Percentiles rank a stretch among this genome's conserved stretches.
These are phyloP conservation scores for Aspergillus glaucus DNA, from an alignment of 2,329 filamentous ascomycete genomes.

Conservation along the genomic window DNA sequence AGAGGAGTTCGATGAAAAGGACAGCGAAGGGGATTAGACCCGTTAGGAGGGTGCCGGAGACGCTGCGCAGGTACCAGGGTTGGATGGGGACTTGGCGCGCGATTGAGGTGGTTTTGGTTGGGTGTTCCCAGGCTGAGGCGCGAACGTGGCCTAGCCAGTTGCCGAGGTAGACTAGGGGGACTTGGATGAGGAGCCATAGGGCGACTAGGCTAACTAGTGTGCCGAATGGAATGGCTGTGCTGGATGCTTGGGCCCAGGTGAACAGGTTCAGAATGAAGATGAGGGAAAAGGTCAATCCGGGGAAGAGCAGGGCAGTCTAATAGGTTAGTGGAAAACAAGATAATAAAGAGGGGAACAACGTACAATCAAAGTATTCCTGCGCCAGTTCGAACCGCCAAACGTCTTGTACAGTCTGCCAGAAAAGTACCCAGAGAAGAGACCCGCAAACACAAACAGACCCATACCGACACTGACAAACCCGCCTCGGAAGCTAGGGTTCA, in stretches of 20 bases:
- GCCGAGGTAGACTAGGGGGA: constrained; percentile 75
- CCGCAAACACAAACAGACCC: constrained; percentile 76
- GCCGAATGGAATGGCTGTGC: constrained; percentile 77
- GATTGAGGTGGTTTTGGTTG: constrained; percentile 67
- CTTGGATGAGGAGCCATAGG: constrained; percentile 79
- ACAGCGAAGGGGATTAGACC: constrained; percentile 80
- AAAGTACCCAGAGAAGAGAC: constrained; percentile 80
- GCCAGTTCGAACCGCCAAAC: constrained; percentile 68
- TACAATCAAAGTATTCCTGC: constrained; percentile 64
- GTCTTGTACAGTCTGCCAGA: constrained; percentile 77
- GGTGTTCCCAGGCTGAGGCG: constrained; percentile 68
- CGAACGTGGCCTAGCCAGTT: constrained; percentile 69
- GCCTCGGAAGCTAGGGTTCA: constrained; percentile 85
- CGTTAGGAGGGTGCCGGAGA: constrained; percentile 62
- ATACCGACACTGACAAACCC: constrained; percentile 80
- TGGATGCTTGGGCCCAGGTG: constrained; percentile 83
- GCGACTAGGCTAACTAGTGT: constrained; percentile 66
- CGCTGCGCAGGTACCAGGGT: constrained; percentile 65
- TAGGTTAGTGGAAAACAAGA: constrained; percentile 2
- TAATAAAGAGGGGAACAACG: constrained; percentile 12
- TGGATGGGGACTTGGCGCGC: constrained; percentile 68
- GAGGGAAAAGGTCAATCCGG: constrained; percentile 67
- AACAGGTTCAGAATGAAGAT: constrained; percentile 80
- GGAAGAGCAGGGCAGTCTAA: constrained; percentile 67
- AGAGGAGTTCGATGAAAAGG: constrained; percentile 80